Evolutionary conservation across 805 yeast species (phyloP).

Genomic region (Nakazawaea wyomingensis): DNA sequence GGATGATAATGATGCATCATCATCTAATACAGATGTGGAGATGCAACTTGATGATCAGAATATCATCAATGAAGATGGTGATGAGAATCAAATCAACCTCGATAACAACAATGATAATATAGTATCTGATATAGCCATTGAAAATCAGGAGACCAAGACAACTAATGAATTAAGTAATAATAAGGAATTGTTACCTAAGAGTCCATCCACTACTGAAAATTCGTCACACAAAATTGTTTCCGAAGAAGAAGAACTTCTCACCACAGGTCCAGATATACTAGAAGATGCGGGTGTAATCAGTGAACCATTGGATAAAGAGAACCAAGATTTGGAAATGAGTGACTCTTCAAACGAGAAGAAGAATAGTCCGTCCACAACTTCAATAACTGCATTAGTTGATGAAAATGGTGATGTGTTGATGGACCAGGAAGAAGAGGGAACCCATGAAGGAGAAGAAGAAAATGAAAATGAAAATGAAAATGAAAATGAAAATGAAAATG

Average conservation of each 20-base stretch:
- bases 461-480: background rate
- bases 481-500: too few relatives aligned
- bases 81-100: background rate
- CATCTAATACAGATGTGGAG: too few relatives aligned
- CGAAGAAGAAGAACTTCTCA: too few relatives aligned
- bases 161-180: background rate
- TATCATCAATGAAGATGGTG: background rate
- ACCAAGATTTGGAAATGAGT: background rate
- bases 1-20: too few relatives aligned
- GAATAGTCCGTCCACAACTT: background rate
- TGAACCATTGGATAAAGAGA: slow-evolving; percentile 2
- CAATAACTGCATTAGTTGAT: slow-evolving; percentile 3
- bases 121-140: background rate
- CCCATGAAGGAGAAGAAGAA: slow-evolving; percentile 8
- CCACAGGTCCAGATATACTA: slow-evolving; percentile 14
- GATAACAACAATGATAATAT: background rate
- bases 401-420: slow-evolving; percentile 14
- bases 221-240: too few relatives aligned
- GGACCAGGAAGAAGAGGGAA: slow-evolving; percentile 10
- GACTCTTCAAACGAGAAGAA: background rate
- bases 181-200: too few relatives aligned
- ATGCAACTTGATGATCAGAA: too few relatives aligned
- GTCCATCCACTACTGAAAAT: too few relatives aligned
- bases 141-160: slow-evolving; percentile 2
- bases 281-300: slow-evolving; percentile 12